Conservation (phyloP, 2,329 filamentous ascomycete species). For the Xylaria multiplex region DNA sequence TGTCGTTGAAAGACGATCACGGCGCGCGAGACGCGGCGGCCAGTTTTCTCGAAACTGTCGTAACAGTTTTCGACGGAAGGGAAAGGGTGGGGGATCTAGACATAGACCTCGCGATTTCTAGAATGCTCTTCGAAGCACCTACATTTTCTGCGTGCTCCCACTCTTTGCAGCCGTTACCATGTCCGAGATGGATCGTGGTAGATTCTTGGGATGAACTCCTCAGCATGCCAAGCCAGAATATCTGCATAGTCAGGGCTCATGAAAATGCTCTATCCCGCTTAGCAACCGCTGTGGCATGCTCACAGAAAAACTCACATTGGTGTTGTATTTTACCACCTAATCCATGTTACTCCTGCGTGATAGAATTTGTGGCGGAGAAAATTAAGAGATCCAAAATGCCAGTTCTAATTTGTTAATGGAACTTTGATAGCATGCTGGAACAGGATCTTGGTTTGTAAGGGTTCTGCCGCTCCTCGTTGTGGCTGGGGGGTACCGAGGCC, state of each 20-base stretch:
- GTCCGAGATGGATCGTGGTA: constrained; percentile 11
- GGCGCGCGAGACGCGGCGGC: constrained; percentile 9
- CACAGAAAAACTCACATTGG: too few species aligned
- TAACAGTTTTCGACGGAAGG: constrained; percentile 19
- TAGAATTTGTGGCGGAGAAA: neutral
- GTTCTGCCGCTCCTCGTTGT: neutral
- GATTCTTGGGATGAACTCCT: constrained; percentile 26
- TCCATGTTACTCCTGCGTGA: neutral
- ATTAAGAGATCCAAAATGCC: too few species aligned
- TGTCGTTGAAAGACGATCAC: neutral
- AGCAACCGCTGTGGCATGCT: constrained; percentile 10
- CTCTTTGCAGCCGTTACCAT: neutral
- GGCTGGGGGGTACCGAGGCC: neutral
- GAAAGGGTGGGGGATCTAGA: constrained; percentile 19
- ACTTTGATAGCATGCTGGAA: neutral
- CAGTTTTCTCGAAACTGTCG: constrained; percentile 16
- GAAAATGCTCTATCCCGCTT: constrained; percentile 10
- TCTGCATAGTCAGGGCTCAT: constrained; percentile 20
- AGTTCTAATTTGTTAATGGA: neutral
- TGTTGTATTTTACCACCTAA: neutral
- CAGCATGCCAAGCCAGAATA: neutral
- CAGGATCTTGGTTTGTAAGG: too few species aligned
- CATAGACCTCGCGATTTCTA: neutral
- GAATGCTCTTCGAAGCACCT: neutral
- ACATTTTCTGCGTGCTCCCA: neutral